These are phyloP conservation scores for Tolypocladium endophyticum DNA, from an alignment of 2,329 filamentous ascomycete genomes.

Conservation along the genomic window DNA sequence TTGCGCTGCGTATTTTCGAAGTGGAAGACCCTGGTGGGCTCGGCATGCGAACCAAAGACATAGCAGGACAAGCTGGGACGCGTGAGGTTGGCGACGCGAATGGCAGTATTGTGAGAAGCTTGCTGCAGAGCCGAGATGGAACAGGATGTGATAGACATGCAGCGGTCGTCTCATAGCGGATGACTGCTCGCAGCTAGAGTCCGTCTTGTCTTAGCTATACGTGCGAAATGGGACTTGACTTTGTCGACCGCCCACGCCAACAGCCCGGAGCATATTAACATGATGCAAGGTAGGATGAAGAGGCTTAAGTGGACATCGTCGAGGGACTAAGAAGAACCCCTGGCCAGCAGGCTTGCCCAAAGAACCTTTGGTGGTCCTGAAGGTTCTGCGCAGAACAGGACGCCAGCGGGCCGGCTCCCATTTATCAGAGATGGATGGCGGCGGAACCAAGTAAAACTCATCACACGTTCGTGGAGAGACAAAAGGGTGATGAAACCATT, in stretches of 20 bases:
- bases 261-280: background rate
- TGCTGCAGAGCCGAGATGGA: background rate
- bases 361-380: too few relatives aligned
- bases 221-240: background rate
- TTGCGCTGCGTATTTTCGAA: conserved; percentile 54
- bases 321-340: too few relatives aligned
- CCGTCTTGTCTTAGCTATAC: background rate
- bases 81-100: conserved; percentile 56
- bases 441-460: too few relatives aligned
- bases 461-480: too few relatives aligned
- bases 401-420: too few relatives aligned
- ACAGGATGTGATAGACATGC: background rate
- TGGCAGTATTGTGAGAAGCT: conserved; percentile 5
- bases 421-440: too few relatives aligned
- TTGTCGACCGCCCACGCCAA: background rate
- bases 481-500: too few relatives aligned
- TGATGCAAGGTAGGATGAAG: too few relatives aligned
- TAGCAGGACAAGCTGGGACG: conserved; percentile 53
- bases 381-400: too few relatives aligned
- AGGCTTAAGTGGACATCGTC: too few relatives aligned
- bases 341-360: too few relatives aligned
- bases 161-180: background rate
- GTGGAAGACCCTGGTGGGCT: conserved; percentile 24
- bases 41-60: conserved; percentile 53
- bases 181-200: background rate